These are phyloP conservation scores for Vitis amurensis DNA, from an alignment of 164 flowering plant species.

Conservation along the genomic window DNA sequence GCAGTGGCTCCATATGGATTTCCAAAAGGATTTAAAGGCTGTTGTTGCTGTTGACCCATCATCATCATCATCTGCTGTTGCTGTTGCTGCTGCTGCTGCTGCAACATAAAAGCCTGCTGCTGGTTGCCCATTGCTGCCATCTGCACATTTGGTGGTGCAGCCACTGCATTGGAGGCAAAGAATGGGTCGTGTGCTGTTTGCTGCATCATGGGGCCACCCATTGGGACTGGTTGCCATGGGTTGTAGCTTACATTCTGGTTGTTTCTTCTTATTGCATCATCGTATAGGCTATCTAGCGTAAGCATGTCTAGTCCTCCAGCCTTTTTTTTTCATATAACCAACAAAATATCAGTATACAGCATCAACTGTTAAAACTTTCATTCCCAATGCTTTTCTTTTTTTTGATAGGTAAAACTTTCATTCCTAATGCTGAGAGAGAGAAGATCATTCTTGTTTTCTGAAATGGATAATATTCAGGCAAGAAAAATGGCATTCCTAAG, in stretches of 20 bases:
- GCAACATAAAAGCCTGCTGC: constrained; percentile 64
- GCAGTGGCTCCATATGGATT: constrained; percentile 43
- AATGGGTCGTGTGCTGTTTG: constrained; percentile 67
- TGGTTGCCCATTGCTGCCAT: constrained; percentile 74
- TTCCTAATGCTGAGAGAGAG: neutral
- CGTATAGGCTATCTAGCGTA: constrained; percentile 78
- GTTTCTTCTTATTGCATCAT: constrained; percentile 71
- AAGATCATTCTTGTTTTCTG: neutral
- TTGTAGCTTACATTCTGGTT: constrained; percentile 69
- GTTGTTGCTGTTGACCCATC: constrained; percentile 51
- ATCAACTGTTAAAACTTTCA: neutral
- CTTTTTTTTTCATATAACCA: constrained; percentile 22
- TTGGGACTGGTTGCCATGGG: constrained; percentile 71
- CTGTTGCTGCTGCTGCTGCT: constrained; percentile 58
- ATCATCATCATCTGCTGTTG: constrained; percentile 59
- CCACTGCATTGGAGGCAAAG: constrained; percentile 50
- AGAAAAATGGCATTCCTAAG: no score
- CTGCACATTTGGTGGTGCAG: constrained; percentile 63
- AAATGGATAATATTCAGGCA: no score
- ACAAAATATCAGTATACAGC: neutral
- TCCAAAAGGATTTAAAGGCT: constrained; percentile 53
- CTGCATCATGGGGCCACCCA: constrained; percentile 46
- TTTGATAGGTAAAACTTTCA: no score
- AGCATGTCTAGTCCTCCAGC: constrained; percentile 88
- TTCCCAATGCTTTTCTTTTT: no score